Evolutionary conservation across 2,329 filamentous ascomycete genomes (phyloP), one percentile per base, ranked within the genome.

Genomic region (Paraconiothyrium brasiliense): DNA sequence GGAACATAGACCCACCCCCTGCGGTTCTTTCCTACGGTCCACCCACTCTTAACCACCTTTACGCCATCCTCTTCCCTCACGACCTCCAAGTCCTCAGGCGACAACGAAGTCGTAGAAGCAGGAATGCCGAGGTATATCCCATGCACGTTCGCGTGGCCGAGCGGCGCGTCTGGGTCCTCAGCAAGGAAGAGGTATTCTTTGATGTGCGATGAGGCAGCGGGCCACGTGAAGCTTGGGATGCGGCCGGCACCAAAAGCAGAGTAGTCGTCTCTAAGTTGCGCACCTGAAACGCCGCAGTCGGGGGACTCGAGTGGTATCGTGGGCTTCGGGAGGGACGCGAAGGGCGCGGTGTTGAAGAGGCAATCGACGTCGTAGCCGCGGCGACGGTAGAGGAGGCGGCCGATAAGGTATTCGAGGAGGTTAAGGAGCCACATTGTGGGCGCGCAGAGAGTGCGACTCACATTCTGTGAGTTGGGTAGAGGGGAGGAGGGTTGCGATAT

Each of bases 21-120:
- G 4, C 76, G 69, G 27, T 80, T 84, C 61, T 77, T 71, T 2
- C 83, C 84, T 50, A 83, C 84, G 58, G 79, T 75, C 61, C 86
- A 86, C 0, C 83, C 83, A 0, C 83, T 82, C 47, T 75, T 76
- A 27, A 84, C 16, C 13, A 46, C 22, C 58, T 60, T 60, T 35
- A 44, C 47, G 4, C 52, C 52, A 37, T 50, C 46, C 46, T 44
- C 47, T 9, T 51, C 58, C 37, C 43, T 30, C 16, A 60, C 5
- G 2, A 60, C 4, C 30, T 57, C 52, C 46, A 60, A 35, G 32
- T 60, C 58, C 7, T 16, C 35, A 6, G 44, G 52, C 10, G 35
- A 35, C 14, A 60, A 5, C 5, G 46, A 46, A 2, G 58, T 61
- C 1, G 30, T 43, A 1, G 46, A 57, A 16, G 44, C 47, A 5